phyloP scores from a whole-genome alignment of 768 basidiomycete genomes.

The Heimioporus sp. region DNA sequence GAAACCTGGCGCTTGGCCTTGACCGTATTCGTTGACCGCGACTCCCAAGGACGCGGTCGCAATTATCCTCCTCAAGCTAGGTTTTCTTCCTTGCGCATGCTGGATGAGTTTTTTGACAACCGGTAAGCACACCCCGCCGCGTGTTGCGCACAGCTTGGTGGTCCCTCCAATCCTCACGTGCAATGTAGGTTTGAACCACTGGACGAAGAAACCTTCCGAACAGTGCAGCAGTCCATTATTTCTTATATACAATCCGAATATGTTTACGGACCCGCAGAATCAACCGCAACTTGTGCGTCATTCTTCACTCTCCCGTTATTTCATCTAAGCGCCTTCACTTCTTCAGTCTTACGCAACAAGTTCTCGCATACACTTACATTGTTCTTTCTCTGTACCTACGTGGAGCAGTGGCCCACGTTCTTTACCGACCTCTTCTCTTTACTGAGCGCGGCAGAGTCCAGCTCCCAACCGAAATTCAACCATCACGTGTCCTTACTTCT shows the following conservation, averaged over 20 bases:
- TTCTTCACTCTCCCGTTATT: not conserved
- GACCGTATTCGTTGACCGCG: slow-evolving; percentile 64
- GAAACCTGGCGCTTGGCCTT: slow-evolving; percentile 82
- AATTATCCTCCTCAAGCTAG: slow-evolving; percentile 71
- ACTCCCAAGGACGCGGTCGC: slow-evolving; percentile 51
- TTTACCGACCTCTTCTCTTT: slow-evolving; percentile 76
- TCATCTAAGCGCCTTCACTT: slow-evolving; percentile 7
- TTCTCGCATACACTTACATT: slow-evolving; percentile 88
- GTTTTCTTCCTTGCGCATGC: slow-evolving; percentile 75
- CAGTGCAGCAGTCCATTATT: slow-evolving; percentile 73
- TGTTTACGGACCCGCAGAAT: slow-evolving; percentile 81
- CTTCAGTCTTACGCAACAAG: slow-evolving; percentile 87
- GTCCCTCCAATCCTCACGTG: slow-evolving; percentile 6
- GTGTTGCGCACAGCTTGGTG: not conserved
- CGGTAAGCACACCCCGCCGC: slow-evolving; percentile 49
- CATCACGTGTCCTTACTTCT: slow-evolving; percentile 84
- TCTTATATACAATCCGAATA: slow-evolving; percentile 88
- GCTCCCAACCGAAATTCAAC: slow-evolving; percentile 63
- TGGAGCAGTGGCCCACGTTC: slow-evolving; percentile 83
- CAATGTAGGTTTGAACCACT: slow-evolving; percentile 57
- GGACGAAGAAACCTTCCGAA: slow-evolving; percentile 67
- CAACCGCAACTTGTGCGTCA: slow-evolving; percentile 73
- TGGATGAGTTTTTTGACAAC: slow-evolving; percentile 82
- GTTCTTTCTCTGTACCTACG: slow-evolving; percentile 86
- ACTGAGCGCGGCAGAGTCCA: slow-evolving; percentile 59